These are phyloP conservation scores for Neonectria hederae DNA, from an alignment of 2,329 filamentous ascomycete species.

Conservation along the genomic window DNA sequence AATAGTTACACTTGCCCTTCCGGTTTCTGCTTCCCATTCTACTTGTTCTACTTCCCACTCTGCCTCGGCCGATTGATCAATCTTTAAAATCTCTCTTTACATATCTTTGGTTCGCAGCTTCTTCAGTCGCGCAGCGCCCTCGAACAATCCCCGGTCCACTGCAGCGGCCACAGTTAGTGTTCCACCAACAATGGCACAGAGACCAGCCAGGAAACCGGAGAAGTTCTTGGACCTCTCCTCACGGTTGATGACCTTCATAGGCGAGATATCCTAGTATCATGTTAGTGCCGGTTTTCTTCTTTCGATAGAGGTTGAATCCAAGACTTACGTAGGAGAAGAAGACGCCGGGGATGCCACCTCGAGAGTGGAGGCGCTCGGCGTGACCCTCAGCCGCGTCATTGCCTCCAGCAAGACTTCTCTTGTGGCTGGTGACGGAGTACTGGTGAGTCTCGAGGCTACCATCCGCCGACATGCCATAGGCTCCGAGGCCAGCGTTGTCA, in stretches of 20 bases:
- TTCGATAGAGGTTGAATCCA: not conserved
- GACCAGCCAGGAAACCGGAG: conserved; percentile 88
- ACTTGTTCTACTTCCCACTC: not conserved
- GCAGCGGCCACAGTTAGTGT: conserved; percentile 96
- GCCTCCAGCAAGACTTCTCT: conserved; percentile 85
- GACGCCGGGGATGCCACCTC: conserved; percentile 93
- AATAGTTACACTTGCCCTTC: conserved; percentile 32
- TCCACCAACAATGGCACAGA: conserved; percentile 94
- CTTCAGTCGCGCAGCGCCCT: conserved; percentile 84
- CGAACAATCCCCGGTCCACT: conserved; percentile 89
- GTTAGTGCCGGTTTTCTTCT: conserved; percentile 28
- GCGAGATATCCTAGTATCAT: conserved; percentile 82
- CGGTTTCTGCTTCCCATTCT: conserved; percentile 4
- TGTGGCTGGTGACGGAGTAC: conserved; percentile 97
- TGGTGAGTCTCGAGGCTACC: conserved; percentile 97
- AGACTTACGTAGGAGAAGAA: conserved; percentile 95
- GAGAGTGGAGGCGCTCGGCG: conserved; percentile 88
- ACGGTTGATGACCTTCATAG: conserved; percentile 99
- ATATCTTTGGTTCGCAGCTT: conserved; percentile 79
- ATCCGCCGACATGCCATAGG: conserved; percentile 59
- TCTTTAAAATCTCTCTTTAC: conserved; percentile 43
- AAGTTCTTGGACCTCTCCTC: conserved; percentile 91
- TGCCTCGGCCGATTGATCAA: conserved; percentile 18
- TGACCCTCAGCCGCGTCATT: conserved; percentile 88
- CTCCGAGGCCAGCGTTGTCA: conserved; percentile 74